These are phyloP conservation scores for Xylaria sp. DNA, from an alignment of 2,329 filamentous ascomycete species.

Conservation along the genomic window DNA sequence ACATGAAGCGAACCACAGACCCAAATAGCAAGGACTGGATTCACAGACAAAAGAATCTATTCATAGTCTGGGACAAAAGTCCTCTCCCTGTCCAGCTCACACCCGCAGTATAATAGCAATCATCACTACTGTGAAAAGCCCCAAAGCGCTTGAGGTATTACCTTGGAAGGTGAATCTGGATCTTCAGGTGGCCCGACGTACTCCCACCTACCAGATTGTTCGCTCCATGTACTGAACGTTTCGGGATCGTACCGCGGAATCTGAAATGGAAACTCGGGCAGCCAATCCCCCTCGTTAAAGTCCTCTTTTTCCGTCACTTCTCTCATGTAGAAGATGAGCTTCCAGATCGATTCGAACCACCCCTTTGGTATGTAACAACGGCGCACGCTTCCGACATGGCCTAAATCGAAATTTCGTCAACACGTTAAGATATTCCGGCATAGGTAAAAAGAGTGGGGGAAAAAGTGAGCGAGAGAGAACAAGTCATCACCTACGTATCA, in stretches of 20 bases:
- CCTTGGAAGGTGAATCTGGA: neutral
- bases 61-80: constrained; percentile 14
- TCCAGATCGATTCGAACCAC: neutral
- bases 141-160: neutral
- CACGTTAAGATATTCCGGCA: neutral
- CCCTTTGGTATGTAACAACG: neutral
- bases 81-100: constrained; percentile 10
- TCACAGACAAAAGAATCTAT: constrained; percentile 18
- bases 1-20: constrained; percentile 18
- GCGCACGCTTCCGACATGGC: neutral
- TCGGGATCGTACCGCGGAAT: neutral
- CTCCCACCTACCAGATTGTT: neutral
- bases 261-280: neutral
- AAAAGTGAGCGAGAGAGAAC: neutral
- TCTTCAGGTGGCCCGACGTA: neutral
- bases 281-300: neutral
- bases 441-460: neutral
- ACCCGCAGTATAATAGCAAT: neutral
- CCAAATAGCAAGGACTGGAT: constrained; percentile 14
- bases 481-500: neutral
- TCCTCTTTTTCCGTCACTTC: neutral
- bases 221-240: neutral
- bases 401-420: neutral
- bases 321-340: neutral
- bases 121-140: neutral